Conservation (phyloP, 805 yeast genomes). For the Debaryomyces castellii region DNA sequence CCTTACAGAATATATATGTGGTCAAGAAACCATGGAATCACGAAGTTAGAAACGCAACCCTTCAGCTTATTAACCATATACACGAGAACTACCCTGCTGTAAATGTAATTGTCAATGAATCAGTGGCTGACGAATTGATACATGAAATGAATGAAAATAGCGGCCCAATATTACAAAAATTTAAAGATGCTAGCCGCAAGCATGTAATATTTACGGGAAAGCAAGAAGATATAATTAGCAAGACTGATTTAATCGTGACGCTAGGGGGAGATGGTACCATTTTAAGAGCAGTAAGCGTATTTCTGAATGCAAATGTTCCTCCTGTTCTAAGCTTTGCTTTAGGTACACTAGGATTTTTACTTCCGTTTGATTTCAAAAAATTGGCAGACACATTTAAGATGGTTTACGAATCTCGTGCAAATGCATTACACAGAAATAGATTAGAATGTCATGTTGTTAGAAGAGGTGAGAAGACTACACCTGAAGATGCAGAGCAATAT, state of each 20-base stretch:
- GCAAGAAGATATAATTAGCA: constrained; percentile 52
- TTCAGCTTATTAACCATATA: constrained; percentile 60
- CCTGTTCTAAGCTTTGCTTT: constrained; percentile 86
- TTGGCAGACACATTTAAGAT: constrained; percentile 58
- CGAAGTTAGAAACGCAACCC: constrained; percentile 64
- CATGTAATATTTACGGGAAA: constrained; percentile 56
- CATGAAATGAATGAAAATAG: constrained; percentile 19
- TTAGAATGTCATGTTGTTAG: constrained; percentile 68
- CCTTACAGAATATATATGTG: constrained; percentile 71
- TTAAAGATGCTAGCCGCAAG: constrained; percentile 22
- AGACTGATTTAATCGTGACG: constrained; percentile 79
- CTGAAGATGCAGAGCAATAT: constrained; percentile 2
- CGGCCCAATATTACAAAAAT: constrained; percentile 6
- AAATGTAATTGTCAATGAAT: constrained; percentile 74
- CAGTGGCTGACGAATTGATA: constrained; percentile 70
- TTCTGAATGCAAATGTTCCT: constrained; percentile 73
- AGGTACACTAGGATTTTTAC: constrained; percentile 86
- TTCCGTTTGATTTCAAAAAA: constrained; percentile 79
- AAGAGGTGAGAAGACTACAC: constrained; percentile 6
- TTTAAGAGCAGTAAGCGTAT: constrained; percentile 76
- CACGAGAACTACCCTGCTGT: constrained; percentile 64
- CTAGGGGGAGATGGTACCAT: constrained; percentile 98
- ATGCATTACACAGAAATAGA: constrained; percentile 74
- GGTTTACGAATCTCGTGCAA: constrained; percentile 67
- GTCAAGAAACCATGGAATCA: constrained; percentile 84